These are phyloP conservation scores for Penicillium longicatenatum DNA, from an alignment of 495 filamentous ascomycete genomes.

Conservation along the genomic window DNA sequence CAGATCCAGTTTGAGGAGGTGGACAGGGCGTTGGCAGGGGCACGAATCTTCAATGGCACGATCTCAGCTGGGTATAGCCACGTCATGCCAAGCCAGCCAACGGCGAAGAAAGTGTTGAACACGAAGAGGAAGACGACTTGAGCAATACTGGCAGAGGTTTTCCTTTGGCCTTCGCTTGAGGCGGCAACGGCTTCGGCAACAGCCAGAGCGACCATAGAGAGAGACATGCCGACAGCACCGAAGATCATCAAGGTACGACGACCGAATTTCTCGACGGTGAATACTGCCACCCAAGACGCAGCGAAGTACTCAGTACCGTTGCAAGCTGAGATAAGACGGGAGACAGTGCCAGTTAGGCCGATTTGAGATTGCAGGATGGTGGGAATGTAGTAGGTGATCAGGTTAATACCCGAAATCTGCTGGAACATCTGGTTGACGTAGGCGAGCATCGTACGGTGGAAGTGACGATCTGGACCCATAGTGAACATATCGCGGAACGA, in stretches of 20 bases:
- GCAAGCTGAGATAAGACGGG: slow-evolving; percentile 69
- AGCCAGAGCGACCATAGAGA: slow-evolving; percentile 69
- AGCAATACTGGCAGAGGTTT: slow-evolving; percentile 45
- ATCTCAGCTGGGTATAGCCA: slow-evolving; percentile 72
- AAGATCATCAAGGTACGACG: slow-evolving; percentile 73
- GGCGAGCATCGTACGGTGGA: slow-evolving; percentile 70
- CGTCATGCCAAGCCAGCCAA: slow-evolving; percentile 77
- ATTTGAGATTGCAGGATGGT: slow-evolving; percentile 62
- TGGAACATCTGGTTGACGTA: slow-evolving; percentile 82
- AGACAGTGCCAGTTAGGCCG: slow-evolving; percentile 54
- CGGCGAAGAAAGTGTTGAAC: slow-evolving; percentile 76
- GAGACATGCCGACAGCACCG: slow-evolving; percentile 67
- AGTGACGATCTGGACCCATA: slow-evolving; percentile 70
- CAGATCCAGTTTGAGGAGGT: slow-evolving; percentile 66
- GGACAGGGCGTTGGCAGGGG: slow-evolving; percentile 64
- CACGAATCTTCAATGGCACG: slow-evolving; percentile 65
- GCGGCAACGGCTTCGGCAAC: slow-evolving; percentile 40
- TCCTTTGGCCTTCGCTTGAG: slow-evolving; percentile 25
- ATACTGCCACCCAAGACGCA: slow-evolving; percentile 70
- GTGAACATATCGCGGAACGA: slow-evolving; percentile 70
- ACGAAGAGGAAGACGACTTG: slow-evolving; percentile 68
- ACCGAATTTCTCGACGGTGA: slow-evolving; percentile 69
- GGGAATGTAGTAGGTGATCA: slow-evolving; percentile 74
- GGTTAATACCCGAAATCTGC: slow-evolving; percentile 74
- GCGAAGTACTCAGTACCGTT: slow-evolving; percentile 77